A percentile compares a stretch with the other conserved stretches of the same genome.
Conservation (phyloP, 371 early-diverging fungal species). For the Rhizopus sp. region DNA sequence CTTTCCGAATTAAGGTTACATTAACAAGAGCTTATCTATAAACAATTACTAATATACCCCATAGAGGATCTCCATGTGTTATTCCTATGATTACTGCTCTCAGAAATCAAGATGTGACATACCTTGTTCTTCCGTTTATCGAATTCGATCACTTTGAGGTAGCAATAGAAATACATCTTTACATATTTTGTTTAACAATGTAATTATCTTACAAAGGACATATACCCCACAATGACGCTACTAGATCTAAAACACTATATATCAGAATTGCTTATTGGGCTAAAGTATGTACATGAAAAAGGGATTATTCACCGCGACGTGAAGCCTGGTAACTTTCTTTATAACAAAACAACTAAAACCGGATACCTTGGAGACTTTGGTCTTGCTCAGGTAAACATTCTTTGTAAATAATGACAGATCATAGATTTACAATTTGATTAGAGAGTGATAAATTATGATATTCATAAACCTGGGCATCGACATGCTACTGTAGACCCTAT, state of each 20-base stretch:
- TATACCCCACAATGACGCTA: slow-evolving; percentile 46
- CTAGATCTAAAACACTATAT: slow-evolving; percentile 85
- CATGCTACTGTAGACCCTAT: neutral
- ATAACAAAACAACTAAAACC: slow-evolving; percentile 58
- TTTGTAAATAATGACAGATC: neutral
- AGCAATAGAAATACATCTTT: neutral
- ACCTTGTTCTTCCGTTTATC: slow-evolving; percentile 84
- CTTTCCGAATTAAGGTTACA: slow-evolving; percentile 66
- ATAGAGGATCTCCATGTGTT: slow-evolving; percentile 42
- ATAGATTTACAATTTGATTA: slow-evolving; percentile 1
- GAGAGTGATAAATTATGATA: slow-evolving; percentile 9
- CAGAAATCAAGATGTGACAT: slow-evolving; percentile 78
- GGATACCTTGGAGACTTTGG: slow-evolving; percentile 99
- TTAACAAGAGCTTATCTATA: neutral
- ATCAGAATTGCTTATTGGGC: slow-evolving; percentile 72
- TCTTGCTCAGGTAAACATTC: slow-evolving; percentile 76
- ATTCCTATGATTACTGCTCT: slow-evolving; percentile 78
- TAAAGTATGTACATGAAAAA: slow-evolving; percentile 72
- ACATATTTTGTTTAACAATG: neutral
- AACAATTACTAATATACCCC: neutral
- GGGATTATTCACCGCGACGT: slow-evolving; percentile 92
- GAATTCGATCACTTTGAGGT: slow-evolving; percentile 81
- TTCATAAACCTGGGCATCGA: slow-evolving; percentile 3
- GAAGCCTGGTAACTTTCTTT: slow-evolving; percentile 98
- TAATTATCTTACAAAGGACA: slow-evolving; percentile 3